Percentiles rank a stretch among this genome's conserved stretches.
Evolutionary conservation across 352 stramenopile genomes (phyloP).

Genomic region (Phytophthora litchii): DNA sequence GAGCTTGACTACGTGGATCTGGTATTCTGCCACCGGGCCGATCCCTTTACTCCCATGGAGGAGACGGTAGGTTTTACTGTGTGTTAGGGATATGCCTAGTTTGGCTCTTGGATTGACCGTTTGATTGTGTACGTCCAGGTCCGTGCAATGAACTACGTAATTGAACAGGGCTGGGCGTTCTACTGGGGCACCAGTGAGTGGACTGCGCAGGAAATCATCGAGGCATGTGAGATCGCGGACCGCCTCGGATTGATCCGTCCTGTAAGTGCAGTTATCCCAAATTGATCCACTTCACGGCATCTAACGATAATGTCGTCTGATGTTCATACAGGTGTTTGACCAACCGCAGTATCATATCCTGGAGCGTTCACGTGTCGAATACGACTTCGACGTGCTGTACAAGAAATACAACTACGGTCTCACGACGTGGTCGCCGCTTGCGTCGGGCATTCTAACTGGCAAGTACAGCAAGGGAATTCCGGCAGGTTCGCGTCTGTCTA

Average conservation of each 20-base stretch:
- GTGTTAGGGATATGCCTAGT: not conserved
- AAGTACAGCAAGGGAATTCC: constrained; percentile 74
- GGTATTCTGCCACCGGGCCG: constrained; percentile 74
- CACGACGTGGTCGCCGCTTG: constrained; percentile 75
- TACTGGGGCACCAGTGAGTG: constrained; percentile 82
- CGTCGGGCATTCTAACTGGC: constrained; percentile 66
- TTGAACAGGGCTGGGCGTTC: constrained; percentile 34
- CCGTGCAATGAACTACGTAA: constrained; percentile 57
- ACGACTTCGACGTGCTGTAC: constrained; percentile 65
- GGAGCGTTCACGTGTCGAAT: constrained; percentile 67
- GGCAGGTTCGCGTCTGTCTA: constrained; percentile 53
- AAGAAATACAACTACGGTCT: constrained; percentile 76
- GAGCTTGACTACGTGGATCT: constrained; percentile 67
- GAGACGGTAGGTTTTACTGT: constrained; percentile 48
- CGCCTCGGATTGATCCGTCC: constrained; percentile 39
- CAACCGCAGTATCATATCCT: constrained; percentile 82
- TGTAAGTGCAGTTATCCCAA: constrained; percentile 33
- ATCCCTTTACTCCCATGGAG: constrained; percentile 66
- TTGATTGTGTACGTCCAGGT: constrained; percentile 16
- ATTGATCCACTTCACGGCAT: not conserved
- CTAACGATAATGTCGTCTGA: constrained; percentile 41
- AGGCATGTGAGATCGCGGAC: constrained; percentile 50
- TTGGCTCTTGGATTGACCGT: not conserved
- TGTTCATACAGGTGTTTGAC: constrained; percentile 54
- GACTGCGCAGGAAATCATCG: constrained; percentile 68